phyloP scores from a whole-genome alignment of 257 asterid species.

The Penstemon newberryi region DNA sequence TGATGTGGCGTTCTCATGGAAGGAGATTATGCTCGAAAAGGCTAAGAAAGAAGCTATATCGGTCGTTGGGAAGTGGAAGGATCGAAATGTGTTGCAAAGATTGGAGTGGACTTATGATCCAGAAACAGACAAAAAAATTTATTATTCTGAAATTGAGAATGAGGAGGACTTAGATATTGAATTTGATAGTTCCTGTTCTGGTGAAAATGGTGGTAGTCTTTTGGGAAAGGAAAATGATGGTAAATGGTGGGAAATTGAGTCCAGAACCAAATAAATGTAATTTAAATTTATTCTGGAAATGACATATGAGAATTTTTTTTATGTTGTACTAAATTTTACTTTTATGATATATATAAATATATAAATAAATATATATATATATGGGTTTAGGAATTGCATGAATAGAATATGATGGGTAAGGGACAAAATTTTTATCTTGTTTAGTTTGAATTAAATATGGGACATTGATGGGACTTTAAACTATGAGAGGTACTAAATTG shows the following conservation, averaged over 20 bases:
- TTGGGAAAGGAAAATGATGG: slow-evolving; percentile 33
- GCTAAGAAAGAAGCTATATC: slow-evolving; percentile 78
- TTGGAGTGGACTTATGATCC: slow-evolving; percentile 86
- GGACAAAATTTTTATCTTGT: background rate
- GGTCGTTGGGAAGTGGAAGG: slow-evolving; percentile 81
- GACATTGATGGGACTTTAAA: background rate
- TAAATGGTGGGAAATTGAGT: slow-evolving; percentile 73
- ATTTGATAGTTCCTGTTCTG: slow-evolving; percentile 26
- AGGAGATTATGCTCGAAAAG: slow-evolving; percentile 79
- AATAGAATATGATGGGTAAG: slow-evolving; percentile 14
- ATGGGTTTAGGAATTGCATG: slow-evolving; percentile 18
- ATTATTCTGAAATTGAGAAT: slow-evolving; percentile 42
- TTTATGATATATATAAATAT: background rate
- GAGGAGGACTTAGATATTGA: slow-evolving; percentile 48
- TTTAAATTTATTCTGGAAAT: slow-evolving; percentile 27
- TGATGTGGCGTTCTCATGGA: slow-evolving; percentile 86
- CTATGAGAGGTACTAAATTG: background rate
- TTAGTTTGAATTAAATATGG: background rate
- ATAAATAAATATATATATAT: background rate
- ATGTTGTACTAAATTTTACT: background rate
- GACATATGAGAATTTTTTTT: background rate
- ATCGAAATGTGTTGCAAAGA: slow-evolving; percentile 57
- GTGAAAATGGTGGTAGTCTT: slow-evolving; percentile 40
- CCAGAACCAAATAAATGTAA: slow-evolving; percentile 16
- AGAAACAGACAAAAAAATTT: slow-evolving; percentile 39